Conservation (phyloP, 2,329 filamentous ascomycete genomes). For the Fusarium circinatum region DNA sequence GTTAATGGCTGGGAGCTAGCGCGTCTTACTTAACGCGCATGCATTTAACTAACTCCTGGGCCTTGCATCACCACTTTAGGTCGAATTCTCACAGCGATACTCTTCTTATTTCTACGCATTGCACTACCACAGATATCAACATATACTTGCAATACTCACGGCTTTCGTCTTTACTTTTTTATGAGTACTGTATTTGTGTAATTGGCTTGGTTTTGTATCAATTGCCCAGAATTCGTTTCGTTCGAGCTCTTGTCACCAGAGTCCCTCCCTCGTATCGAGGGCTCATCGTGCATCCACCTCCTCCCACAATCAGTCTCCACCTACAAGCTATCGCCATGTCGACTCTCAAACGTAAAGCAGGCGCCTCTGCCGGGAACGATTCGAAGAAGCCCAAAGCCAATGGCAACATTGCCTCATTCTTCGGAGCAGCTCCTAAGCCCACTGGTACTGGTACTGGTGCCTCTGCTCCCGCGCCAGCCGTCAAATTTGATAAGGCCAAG, state of each 20-base stretch:
- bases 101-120: constrained; percentile 10
- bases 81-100: constrained; percentile 12
- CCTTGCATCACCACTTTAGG: constrained; percentile 32
- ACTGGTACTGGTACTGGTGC: constrained; percentile 44
- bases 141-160: not conserved
- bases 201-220: not conserved
- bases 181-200: not conserved
- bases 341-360: constrained; percentile 74
- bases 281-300: constrained; percentile 34
- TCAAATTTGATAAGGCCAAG: constrained; percentile 86
- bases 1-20: constrained; percentile 32
- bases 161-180: not conserved
- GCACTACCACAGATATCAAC: not conserved
- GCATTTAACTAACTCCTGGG: constrained; percentile 20
- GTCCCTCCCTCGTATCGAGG: constrained; percentile 27
- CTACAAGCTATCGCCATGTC: constrained; percentile 55
- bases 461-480: constrained; percentile 47
- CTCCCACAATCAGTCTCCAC: constrained; percentile 30
- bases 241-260: constrained; percentile 12
- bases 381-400: constrained; percentile 79
- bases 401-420: constrained; percentile 89
- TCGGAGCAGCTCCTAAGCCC: constrained; percentile 72
- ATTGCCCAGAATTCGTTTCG: constrained; percentile 31
- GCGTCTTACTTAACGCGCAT: constrained; percentile 38
- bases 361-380: constrained; percentile 57